A percentile compares a stretch with the other conserved stretches of the same genome.
These are phyloP conservation scores for Sporothrix phasma DNA, from an alignment of 2,329 filamentous ascomycete species.

Conservation along the genomic window DNA sequence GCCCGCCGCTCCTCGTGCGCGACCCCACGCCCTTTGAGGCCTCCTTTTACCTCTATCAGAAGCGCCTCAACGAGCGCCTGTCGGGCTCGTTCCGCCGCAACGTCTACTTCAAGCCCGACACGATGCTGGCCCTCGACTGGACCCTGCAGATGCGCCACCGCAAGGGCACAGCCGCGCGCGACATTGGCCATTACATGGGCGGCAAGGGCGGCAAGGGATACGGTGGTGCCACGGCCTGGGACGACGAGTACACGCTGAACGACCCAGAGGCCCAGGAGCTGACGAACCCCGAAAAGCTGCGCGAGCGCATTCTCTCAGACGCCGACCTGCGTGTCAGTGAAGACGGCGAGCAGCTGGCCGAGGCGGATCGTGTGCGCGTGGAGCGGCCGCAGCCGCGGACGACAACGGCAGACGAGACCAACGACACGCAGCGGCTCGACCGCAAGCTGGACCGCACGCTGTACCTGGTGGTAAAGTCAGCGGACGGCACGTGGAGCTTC, in stretches of 20 bases:
- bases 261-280: constrained; percentile 44
- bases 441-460: constrained; percentile 67
- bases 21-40: constrained; percentile 81
- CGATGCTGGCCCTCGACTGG: constrained; percentile 78
- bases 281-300: constrained; percentile 47
- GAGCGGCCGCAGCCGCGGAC: constrained; percentile 59
- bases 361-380: constrained; percentile 53
- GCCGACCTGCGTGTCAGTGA: constrained; percentile 55
- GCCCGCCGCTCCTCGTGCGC: constrained; percentile 77
- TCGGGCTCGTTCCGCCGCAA: constrained; percentile 77
- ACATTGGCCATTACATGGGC: constrained; percentile 72
- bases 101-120: constrained; percentile 92
- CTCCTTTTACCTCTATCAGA: constrained; percentile 93
- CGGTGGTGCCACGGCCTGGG: constrained; percentile 59
- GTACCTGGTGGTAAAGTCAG: constrained; percentile 73
- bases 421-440: constrained; percentile 61
- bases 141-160: constrained; percentile 74
- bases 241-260: constrained; percentile 78
- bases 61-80: constrained; percentile 87
- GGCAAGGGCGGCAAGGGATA: constrained; percentile 22
- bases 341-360: constrained; percentile 48
- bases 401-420: constrained; percentile 64
- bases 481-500: constrained; percentile 69
- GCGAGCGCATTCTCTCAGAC: constrained; percentile 63
- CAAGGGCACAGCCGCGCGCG: constrained; percentile 61